These are phyloP conservation scores for Acanthochlamys bracteata DNA, from an alignment of 106 monocot genomes.

Conservation along the genomic window DNA sequence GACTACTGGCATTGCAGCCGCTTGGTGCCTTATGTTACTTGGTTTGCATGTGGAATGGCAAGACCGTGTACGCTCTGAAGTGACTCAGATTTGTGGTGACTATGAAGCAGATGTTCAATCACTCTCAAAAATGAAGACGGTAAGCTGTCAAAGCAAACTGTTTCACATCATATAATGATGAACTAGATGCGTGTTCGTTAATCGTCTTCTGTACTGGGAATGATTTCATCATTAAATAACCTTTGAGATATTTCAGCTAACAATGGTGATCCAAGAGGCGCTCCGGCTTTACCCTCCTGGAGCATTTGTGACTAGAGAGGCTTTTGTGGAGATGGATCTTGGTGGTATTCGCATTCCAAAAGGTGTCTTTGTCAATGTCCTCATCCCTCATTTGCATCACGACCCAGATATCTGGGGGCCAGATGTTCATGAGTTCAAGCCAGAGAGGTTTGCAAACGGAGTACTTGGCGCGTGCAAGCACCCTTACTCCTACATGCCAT, in stretches of 20 bases:
- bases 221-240: too few relatives aligned
- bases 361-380: conserved; percentile 41
- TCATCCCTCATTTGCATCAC: conserved; percentile 34
- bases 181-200: too few relatives aligned
- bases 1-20: conserved; percentile 33
- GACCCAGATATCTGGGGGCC: conserved; percentile 42
- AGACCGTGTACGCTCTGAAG: conserved; percentile 36
- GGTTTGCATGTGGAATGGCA: conserved; percentile 57
- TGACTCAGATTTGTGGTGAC: too few relatives aligned
- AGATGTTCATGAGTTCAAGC: conserved; percentile 40
- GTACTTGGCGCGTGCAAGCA: conserved; percentile 29
- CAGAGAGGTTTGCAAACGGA: conserved; percentile 41
- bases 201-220: too few relatives aligned
- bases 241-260: conserved; percentile 26
- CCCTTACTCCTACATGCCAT: conserved; percentile 42
- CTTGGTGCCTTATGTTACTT: conserved; percentile 58
- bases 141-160: too few relatives aligned
- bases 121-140: conserved; percentile 53
- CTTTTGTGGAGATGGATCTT: conserved; percentile 52
- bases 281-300: conserved; percentile 61
- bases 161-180: too few relatives aligned
- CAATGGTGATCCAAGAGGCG: conserved; percentile 75
- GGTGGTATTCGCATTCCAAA: conserved; percentile 48
- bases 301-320: conserved; percentile 36
- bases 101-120: conserved; percentile 29